Percentiles rank a stretch among this genome's conserved stretches.
These are phyloP conservation scores for Fragosphaeria purpurea DNA, from an alignment of 2,329 filamentous ascomycete species.

Conservation along the genomic window DNA sequence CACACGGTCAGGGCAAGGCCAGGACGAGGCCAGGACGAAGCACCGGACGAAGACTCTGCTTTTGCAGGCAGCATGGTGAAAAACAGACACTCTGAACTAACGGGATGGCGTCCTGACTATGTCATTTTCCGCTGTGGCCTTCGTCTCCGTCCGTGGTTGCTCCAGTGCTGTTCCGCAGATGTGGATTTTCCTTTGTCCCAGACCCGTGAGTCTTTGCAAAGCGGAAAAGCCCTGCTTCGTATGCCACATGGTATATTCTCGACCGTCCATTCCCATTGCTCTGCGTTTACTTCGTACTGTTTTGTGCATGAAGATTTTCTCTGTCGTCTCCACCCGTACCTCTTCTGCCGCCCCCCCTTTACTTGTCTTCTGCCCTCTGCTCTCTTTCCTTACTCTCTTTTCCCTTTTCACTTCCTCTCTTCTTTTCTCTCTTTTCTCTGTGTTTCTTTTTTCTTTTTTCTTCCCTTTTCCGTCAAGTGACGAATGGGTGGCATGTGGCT, in stretches of 20 bases:
- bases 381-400: neutral
- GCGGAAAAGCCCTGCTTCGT: neutral
- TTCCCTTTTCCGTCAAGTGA: neutral
- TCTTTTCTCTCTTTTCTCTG: neutral
- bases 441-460: slow-evolving; percentile 1
- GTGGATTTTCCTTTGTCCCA: neutral
- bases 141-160: neutral
- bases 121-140: too few species aligned
- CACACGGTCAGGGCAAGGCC: too few species aligned
- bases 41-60: too few species aligned
- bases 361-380: neutral
- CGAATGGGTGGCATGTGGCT: neutral
- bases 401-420: neutral
- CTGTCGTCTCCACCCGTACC: neutral
- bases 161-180: neutral
- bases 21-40: too few species aligned
- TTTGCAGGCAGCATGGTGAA: too few species aligned
- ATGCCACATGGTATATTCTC: too few species aligned
- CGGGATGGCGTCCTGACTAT: too few species aligned
- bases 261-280: neutral
- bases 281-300: too few species aligned
- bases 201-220: neutral
- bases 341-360: neutral
- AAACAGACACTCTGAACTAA: too few species aligned
- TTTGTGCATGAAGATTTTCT: neutral